Conservation (phyloP, 73 alveolate genomes). For the Paramecium primaurelia region DNA sequence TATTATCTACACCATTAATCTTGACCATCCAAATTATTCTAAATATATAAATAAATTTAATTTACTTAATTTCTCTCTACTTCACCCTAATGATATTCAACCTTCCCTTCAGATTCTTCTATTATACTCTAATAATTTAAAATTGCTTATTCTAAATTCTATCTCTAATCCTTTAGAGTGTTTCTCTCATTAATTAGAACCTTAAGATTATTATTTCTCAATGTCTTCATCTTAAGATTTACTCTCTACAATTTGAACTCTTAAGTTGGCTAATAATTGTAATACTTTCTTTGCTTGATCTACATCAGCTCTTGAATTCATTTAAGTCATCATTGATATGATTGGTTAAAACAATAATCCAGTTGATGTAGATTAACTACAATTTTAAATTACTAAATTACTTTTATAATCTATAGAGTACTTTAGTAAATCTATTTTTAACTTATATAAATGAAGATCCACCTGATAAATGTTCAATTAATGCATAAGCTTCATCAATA, state of each 20-base stretch:
- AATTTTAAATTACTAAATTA: not conserved
- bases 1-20: conserved; percentile 51
- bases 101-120: conserved; percentile 48
- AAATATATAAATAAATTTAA: not conserved
- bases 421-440: conserved; percentile 1
- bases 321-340: not conserved
- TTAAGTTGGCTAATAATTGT: not conserved
- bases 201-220: not conserved
- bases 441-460: conserved; percentile 40
- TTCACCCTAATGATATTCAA: conserved; percentile 9
- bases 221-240: conserved; percentile 40
- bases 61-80: conserved; percentile 34
- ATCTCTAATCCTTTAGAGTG: conserved; percentile 20
- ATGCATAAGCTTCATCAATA: conserved; percentile 42
- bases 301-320: not conserved
- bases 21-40: conserved; percentile 21
- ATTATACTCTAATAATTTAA: conserved; percentile 26
- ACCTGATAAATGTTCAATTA: conserved; percentile 44
- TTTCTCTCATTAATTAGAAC: conserved; percentile 5
- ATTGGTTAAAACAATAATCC: conserved; percentile 18
- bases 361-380: not conserved
- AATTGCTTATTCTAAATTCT: conserved; percentile 40
- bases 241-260: not conserved
- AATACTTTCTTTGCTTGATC: conserved; percentile 23
- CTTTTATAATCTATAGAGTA: not conserved